phyloP scores from a whole-genome alignment of 495 filamentous ascomycete genomes.

The Hypoxylon fragiforme region DNA sequence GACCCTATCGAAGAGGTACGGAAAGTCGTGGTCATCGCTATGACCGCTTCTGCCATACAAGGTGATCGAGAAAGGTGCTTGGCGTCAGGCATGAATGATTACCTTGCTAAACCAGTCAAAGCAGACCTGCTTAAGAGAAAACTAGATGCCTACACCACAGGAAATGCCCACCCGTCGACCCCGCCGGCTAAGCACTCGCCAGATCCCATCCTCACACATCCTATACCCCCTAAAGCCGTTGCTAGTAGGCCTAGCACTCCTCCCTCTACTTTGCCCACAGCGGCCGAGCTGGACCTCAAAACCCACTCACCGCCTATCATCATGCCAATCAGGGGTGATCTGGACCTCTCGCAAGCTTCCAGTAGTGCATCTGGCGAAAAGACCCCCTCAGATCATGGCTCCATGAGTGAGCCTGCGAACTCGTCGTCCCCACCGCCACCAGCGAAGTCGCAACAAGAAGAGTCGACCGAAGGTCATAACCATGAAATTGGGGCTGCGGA shows the following conservation, averaged over 20 bases:
- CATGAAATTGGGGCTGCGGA: conserved; percentile 8
- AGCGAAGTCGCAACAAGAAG: conserved; percentile 31
- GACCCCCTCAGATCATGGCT: conserved; percentile 14
- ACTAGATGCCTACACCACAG: conserved; percentile 64
- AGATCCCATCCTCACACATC: conserved; percentile 18
- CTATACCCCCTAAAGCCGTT: not conserved
- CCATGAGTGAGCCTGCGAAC: conserved; percentile 2
- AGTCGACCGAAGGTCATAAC: conserved; percentile 35
- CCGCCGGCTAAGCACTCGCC: conserved; percentile 20
- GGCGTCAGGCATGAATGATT: conserved; percentile 93
- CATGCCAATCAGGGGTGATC: conserved; percentile 10
- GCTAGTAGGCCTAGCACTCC: conserved; percentile 12
- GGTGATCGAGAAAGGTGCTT: conserved; percentile 91
- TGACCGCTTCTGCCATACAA: conserved; percentile 91
- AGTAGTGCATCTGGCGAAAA: conserved; percentile 20
- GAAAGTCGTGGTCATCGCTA: conserved; percentile 82
- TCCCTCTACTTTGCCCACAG: conserved; percentile 8
- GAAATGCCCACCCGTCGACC: conserved; percentile 32
- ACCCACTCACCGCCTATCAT: conserved; percentile 11
- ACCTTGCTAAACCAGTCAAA: conserved; percentile 87
- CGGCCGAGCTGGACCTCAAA: conserved; percentile 4
- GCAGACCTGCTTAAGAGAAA: conserved; percentile 73
- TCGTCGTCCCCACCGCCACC: conserved; percentile 2
- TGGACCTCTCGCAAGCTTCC: conserved; percentile 5
- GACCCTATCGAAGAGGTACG: conserved; percentile 74